phyloP scores from a whole-genome alignment of 164 flowering plant species.

The Platanus orientalis region DNA sequence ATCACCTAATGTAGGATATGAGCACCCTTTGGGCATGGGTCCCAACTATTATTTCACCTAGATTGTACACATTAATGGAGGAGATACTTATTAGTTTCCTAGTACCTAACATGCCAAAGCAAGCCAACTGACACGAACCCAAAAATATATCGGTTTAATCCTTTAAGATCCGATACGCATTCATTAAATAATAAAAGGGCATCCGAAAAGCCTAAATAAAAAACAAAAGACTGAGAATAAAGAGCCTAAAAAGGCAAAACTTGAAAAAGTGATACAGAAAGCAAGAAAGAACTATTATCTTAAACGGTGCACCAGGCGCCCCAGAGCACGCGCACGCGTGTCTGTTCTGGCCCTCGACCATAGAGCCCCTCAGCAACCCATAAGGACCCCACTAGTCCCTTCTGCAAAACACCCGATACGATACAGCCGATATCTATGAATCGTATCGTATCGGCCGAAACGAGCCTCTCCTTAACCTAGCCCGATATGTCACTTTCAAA shows the following conservation, averaged over 20 bases:
- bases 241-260: constrained; percentile 13
- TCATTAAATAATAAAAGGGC: neutral
- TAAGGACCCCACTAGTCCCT: neutral
- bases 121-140: no score
- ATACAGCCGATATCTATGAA: neutral
- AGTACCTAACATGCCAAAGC: no score
- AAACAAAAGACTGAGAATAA: neutral
- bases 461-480: neutral
- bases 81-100: no score
- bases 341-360: constrained; percentile 2
- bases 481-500: neutral
- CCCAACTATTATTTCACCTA: no score
- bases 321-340: constrained; percentile 21
- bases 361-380: neutral
- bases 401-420: neutral
- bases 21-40: no score
- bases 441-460: neutral
- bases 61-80: no score
- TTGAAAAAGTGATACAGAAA: constrained; percentile 1
- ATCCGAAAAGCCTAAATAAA: constrained; percentile 1
- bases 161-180: neutral
- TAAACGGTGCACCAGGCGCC: neutral
- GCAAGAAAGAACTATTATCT: constrained; percentile 2
- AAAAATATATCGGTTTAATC: no score
- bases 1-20: no score